Evolutionary conservation across 139 green algal genomes (phyloP).

Genomic region (Prasinococcaceae sp.): DNA sequence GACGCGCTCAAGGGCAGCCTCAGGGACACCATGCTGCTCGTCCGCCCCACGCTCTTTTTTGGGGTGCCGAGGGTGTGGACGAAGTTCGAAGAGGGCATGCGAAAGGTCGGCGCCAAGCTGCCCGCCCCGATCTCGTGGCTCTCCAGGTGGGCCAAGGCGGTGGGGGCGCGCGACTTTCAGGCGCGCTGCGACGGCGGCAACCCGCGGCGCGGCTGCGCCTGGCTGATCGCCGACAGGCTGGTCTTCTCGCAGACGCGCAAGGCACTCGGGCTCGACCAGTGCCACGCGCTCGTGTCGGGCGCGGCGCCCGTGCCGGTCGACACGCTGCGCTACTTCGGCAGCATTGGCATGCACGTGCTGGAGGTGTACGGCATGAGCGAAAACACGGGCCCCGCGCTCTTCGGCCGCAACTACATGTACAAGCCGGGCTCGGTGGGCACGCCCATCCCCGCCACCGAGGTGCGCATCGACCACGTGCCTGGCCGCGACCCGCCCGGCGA

Average conservation of each 20-base stretch:
- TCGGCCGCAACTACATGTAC: neutral
- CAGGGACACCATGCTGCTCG: slow-evolving; percentile 8
- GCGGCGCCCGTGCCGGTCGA: slow-evolving; percentile 6
- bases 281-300: slow-evolving; percentile 6
- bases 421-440: neutral
- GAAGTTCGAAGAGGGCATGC: slow-evolving; percentile 13
- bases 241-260: too few relatives aligned
- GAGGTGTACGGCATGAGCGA: slow-evolving; percentile 17
- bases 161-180: too few relatives aligned
- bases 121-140: slow-evolving; percentile 2
- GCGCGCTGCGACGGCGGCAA: too few relatives aligned
- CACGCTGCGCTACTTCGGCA: slow-evolving; percentile 13
- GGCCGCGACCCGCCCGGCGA: neutral
- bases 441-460: neutral
- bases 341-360: slow-evolving; percentile 5
- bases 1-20: slow-evolving; percentile 11
- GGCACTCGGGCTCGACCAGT: too few relatives aligned
- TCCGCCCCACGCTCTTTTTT: slow-evolving; percentile 13
- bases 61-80: slow-evolving; percentile 17
- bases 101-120: neutral
- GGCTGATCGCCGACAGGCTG: too few relatives aligned
- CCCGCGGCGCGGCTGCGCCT: too few relatives aligned
- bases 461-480: slow-evolving; percentile 4
- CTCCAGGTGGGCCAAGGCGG: slow-evolving; percentile 2
- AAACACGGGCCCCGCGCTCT: slow-evolving; percentile 10